Base-by-base conservation (phyloP, 2,329 filamentous ascomycete species). In the Paraphaeosphaeria minitans region DNA sequence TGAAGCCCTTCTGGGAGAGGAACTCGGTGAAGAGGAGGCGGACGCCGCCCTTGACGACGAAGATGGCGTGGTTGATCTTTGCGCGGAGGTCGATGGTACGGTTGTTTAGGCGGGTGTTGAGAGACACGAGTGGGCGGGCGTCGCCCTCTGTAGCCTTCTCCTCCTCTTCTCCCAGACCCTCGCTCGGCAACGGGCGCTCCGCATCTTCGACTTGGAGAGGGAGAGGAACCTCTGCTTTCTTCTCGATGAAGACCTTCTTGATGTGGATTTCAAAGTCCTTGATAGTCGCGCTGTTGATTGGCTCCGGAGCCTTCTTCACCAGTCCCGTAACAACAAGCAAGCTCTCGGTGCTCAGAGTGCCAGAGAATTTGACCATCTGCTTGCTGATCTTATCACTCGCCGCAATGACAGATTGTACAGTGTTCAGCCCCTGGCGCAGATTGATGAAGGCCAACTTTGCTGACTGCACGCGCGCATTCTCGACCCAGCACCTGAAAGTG, bases 331-430 rank as follows among this genome's bases (percentile, higher is more conserved):
- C 88, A 42, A 88, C 81, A 27, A 97, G 88, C 68, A 90, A 93
- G 67, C 89, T 92, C 82, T 97, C 94, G 47, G 89, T 83, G 72
- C 87, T 89, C 66, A 97, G 80, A 45, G 82, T 84, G 49, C 86
- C 87, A 51, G 90, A 87, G 87, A 91, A 98, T 81, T 98, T 98
- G 75, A 97, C 91, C 94, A 98, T 98, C 78, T 91, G 92, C 75
- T 88, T 89, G 87, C 70, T 92, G 86, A 74, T 82, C 79, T 70
- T 85, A 62, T 80, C 79, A 64, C 78, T 86, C 50, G 87, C 89
- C 19, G 85, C 84, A 16, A 92, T 82, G 39, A 97, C 89, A 53
- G 89, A 92, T 81, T 97, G 93, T 41, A 97, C 89, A 27, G 88
- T 89, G 82, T 90, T 89, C 71, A 88, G 85, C 59, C 85, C 82